Conservation (phyloP, 768 basidiomycete genomes). For the Mycena galericulata region DNA sequence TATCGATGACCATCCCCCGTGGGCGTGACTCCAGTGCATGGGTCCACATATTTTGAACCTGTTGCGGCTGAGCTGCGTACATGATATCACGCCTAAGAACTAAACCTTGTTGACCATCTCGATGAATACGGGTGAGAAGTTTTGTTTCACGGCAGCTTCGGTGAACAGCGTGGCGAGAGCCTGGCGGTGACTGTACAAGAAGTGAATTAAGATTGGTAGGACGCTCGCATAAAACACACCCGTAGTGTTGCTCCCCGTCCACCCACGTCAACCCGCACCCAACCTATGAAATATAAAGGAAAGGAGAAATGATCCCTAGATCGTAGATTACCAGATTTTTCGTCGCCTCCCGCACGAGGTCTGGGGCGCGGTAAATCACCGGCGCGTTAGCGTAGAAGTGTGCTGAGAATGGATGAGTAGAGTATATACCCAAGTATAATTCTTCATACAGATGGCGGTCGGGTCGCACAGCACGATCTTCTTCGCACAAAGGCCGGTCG, state of each 20-base stretch:
- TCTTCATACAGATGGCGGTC: slow-evolving; percentile 22
- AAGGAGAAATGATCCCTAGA: background rate
- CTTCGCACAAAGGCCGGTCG: background rate
- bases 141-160: slow-evolving; percentile 1
- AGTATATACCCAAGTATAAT: too few relatives aligned
- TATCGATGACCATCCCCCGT: slow-evolving; percentile 30
- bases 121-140: slow-evolving; percentile 15
- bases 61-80: too few relatives aligned
- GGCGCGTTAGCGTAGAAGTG: slow-evolving; percentile 34
- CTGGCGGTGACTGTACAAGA: slow-evolving; percentile 20
- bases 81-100: too few relatives aligned
- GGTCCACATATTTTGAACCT: slow-evolving; percentile 24
- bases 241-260: slow-evolving; percentile 20
- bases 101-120: slow-evolving; percentile 19
- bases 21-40: slow-evolving; percentile 19
- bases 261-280: slow-evolving; percentile 24
- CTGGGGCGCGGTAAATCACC: slow-evolving; percentile 14
- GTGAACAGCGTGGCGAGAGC: slow-evolving; percentile 30
- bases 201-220: background rate
- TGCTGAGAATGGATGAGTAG: background rate
- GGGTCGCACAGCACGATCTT: slow-evolving; percentile 28
- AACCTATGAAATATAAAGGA: slow-evolving; percentile 1
- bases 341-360: background rate
- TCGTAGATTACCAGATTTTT: slow-evolving; percentile 16
- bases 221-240: slow-evolving; percentile 1